Conservation (phyloP, 176 grass and related monocot species). For the Musa itinerans region DNA sequence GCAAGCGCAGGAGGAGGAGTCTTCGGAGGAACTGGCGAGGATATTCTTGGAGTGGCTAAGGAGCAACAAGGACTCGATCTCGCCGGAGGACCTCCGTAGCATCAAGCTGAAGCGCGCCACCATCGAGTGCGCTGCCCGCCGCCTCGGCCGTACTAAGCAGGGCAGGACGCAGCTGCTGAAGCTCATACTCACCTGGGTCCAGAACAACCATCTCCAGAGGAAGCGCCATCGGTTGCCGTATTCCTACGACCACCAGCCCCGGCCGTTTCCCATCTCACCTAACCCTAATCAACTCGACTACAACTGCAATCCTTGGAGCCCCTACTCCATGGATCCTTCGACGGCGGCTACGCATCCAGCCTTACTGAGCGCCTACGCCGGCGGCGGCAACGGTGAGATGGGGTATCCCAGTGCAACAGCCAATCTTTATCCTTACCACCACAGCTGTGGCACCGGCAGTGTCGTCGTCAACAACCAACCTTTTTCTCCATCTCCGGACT, state of each 20-base stretch:
- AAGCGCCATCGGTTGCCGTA: constrained; percentile 29
- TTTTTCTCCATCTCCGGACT: constrained; percentile 48
- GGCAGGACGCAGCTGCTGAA: constrained; percentile 76
- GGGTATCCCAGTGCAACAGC: constrained; percentile 24
- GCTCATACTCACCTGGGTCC: constrained; percentile 89
- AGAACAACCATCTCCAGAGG: constrained; percentile 73
- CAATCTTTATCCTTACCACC: constrained; percentile 29
- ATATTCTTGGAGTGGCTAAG: constrained; percentile 96
- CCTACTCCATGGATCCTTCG: constrained; percentile 28
- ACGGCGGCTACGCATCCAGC: constrained; percentile 10
- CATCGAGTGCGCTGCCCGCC: constrained; percentile 57
- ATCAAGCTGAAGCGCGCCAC: constrained; percentile 85
- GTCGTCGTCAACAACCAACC: constrained; percentile 48
- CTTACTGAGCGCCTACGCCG: constrained; percentile 20
- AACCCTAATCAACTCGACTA: constrained; percentile 21
- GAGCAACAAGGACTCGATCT: constrained; percentile 73
- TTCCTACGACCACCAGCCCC: constrained; percentile 1
- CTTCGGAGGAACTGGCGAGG: constrained; percentile 44
- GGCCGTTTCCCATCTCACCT: constrained; percentile 1
- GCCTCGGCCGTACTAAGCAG: constrained; percentile 51
- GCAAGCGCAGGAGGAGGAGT: constrained; percentile 4
- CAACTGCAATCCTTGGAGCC: constrained; percentile 34
- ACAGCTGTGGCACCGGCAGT: constrained; percentile 37
- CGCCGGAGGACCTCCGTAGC: constrained; percentile 72
- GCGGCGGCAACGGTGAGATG: constrained; percentile 21